Conservation (phyloP, 2,329 filamentous ascomycete species). For the Elsinoe batatas region DNA sequence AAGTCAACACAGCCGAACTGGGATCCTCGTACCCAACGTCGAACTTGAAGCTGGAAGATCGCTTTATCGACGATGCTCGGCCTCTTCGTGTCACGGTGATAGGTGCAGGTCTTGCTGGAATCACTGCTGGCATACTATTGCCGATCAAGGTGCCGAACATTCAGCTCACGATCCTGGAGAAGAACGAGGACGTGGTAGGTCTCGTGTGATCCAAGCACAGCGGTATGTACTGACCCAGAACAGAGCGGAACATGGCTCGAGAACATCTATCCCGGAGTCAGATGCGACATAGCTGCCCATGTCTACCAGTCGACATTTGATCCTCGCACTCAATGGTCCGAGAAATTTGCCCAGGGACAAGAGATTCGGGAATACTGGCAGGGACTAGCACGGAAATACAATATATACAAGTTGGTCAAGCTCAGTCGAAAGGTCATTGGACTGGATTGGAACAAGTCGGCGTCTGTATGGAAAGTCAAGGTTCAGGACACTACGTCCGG, state of each 20-base stretch:
- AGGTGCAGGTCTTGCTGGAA: constrained; percentile 54
- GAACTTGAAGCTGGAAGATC: constrained; percentile 4
- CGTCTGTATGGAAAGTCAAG: constrained; percentile 49
- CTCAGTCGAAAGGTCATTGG: constrained; percentile 47
- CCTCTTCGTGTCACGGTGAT: constrained; percentile 46
- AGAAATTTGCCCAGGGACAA: constrained; percentile 55
- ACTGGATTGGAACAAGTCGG: constrained; percentile 45
- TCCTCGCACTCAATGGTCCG: constrained; percentile 59
- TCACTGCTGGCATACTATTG: constrained; percentile 55
- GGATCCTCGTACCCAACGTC: neutral
- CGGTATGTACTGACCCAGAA: constrained; percentile 37
- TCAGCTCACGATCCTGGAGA: constrained; percentile 56
- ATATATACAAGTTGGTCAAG: constrained; percentile 50
- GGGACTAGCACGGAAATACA: constrained; percentile 50
- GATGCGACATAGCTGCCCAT: constrained; percentile 60
- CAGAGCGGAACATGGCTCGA: constrained; percentile 41
- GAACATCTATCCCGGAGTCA: constrained; percentile 52
- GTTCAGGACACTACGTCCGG: constrained; percentile 19
- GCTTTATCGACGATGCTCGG: neutral
- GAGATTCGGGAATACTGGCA: constrained; percentile 63
- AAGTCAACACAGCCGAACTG: neutral
- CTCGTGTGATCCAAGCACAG: neutral
- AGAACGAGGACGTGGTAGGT: constrained; percentile 55
- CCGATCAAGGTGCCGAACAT: constrained; percentile 60
- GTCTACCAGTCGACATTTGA: constrained; percentile 61